Evolutionary conservation across 352 stramenopile genomes (phyloP).

Genomic region (Pythium volutum): DNA sequence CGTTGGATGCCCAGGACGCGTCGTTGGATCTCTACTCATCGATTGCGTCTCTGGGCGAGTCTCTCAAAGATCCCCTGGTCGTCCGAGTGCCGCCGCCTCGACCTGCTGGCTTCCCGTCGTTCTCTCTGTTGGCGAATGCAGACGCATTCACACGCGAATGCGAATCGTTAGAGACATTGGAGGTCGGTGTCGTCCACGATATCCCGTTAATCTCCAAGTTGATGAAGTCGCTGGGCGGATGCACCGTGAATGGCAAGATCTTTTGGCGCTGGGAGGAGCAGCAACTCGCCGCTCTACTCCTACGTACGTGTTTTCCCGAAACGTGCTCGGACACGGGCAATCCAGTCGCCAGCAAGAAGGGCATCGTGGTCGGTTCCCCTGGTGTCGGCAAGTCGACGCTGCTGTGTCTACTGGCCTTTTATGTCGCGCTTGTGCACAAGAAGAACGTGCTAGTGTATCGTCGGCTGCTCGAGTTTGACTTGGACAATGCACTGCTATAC

Average conservation of each 20-base stretch:
- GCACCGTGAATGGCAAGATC: conserved; percentile 15
- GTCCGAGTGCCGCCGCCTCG: too few relatives aligned
- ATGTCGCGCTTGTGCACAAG: conserved; percentile 26
- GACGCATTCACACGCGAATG: too few relatives aligned
- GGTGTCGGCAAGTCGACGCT: conserved; percentile 23
- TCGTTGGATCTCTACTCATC: too few relatives aligned
- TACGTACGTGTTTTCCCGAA: conserved; percentile 13
- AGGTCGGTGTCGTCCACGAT: background rate
- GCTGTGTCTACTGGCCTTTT: conserved; percentile 22
- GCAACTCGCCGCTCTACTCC: conserved; percentile 11
- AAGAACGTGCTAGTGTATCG: conserved; percentile 30
- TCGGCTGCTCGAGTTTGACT: conserved; percentile 12
- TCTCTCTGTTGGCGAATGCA: too few relatives aligned
- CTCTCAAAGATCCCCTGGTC: too few relatives aligned
- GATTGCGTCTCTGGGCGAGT: too few relatives aligned
- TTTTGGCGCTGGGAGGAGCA: conserved; percentile 21
- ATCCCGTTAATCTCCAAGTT: conserved; percentile 15
- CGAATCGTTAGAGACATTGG: conserved; percentile 5
- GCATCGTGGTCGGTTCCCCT: conserved; percentile 19
- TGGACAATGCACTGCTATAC: conserved; percentile 13
- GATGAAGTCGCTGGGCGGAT: conserved; percentile 12
- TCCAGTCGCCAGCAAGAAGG: conserved; percentile 16
- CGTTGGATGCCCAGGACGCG: too few relatives aligned
- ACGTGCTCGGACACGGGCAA: background rate
- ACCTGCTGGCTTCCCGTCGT: too few relatives aligned